Base-by-base conservation (phyloP, 495 filamentous ascomycete genomes). In the Ramalina intermedia region DNA sequence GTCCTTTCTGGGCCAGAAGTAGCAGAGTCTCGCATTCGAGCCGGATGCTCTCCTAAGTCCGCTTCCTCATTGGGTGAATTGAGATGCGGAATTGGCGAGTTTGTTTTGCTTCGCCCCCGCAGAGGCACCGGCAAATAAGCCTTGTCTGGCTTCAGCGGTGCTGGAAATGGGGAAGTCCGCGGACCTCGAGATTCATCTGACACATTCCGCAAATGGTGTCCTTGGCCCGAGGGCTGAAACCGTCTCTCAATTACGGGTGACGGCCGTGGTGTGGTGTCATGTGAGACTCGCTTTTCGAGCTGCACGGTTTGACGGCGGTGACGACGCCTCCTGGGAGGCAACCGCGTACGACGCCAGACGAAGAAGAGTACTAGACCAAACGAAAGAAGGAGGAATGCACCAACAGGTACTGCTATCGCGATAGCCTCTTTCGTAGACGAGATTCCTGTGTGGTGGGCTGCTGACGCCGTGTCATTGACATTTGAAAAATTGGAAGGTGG, bases 371-470 rank as follows among this genome's bases (percentile, higher is more conserved):
- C 46, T 23, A 53, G 49, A 39, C 57, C 43, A 6, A 59, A 39
- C 4, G 54, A 54, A 20, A 69, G 43, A 37, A 72, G 59, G 0
- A 72, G 29, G 52, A 70, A 69, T 20, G 54, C 63, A 17, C 69
- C 49, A 41, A 76, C 62, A 1, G 72, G 72, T 13, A 76, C 51
- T 13, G 62, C 64, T 40, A 76, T 70, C 16, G 69, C 63, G 6
- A 74, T 46, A n/a, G 65, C 64, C 1, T 74, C 63, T 13, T 54
- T 54, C 16, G 55, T 45, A 33, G 29, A 33, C 29, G 29, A 33
- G 29, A 33, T 13, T 9, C 29, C 29, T 33, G 8, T 33, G 29
- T 33, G 29, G 8, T 33, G 29, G 5, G 6, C 29, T 33, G 29
- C 29, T 7, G 29, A 33, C 12, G 7, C 27, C 0, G 55, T 60